phyloP scores from a whole-genome alignment of 2,329 filamentous ascomycete genomes.

The Chaetomium olivaceum region DNA sequence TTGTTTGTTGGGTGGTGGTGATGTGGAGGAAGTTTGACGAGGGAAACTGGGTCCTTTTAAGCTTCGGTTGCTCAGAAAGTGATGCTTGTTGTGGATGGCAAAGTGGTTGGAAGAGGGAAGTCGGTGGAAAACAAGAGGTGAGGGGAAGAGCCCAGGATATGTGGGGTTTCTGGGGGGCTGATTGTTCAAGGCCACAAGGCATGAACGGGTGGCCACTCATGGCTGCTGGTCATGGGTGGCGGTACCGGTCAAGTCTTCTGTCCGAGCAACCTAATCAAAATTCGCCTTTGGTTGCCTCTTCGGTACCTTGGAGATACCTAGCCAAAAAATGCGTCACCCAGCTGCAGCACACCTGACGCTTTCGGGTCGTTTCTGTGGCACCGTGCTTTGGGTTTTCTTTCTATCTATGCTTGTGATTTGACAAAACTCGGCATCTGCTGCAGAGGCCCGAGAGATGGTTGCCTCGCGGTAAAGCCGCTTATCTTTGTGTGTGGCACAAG shows the following conservation, averaged over 20 bases:
- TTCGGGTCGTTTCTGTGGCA: neutral
- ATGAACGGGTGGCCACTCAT: constrained; percentile 21
- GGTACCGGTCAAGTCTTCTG: neutral
- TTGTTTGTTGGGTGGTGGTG: constrained; percentile 20
- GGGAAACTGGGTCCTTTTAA: constrained; percentile 21
- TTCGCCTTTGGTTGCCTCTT: neutral
- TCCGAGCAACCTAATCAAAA: neutral
- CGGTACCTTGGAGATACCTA: neutral
- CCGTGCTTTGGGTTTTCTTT: neutral
- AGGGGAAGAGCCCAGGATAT: constrained; percentile 31
- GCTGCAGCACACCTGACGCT: neutral
- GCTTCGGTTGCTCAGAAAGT: constrained; percentile 25
- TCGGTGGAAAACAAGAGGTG: constrained; percentile 29
- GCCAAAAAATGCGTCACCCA: neutral
- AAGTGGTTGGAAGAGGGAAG: constrained; percentile 31
- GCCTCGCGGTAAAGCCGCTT: neutral
- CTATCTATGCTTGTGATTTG: neutral
- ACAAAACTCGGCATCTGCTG: neutral
- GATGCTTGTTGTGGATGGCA: constrained; percentile 32
- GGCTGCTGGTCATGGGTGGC: neutral
- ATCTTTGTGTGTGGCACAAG: neutral
- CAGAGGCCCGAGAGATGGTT: neutral
- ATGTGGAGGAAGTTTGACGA: constrained; percentile 4
- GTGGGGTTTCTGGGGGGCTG: constrained; percentile 22
- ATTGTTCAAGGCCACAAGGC: constrained; percentile 30